Evolutionary conservation across 2,329 filamentous ascomycete genomes (phyloP).

Genomic region (Pseudocercospora crystallina): DNA sequence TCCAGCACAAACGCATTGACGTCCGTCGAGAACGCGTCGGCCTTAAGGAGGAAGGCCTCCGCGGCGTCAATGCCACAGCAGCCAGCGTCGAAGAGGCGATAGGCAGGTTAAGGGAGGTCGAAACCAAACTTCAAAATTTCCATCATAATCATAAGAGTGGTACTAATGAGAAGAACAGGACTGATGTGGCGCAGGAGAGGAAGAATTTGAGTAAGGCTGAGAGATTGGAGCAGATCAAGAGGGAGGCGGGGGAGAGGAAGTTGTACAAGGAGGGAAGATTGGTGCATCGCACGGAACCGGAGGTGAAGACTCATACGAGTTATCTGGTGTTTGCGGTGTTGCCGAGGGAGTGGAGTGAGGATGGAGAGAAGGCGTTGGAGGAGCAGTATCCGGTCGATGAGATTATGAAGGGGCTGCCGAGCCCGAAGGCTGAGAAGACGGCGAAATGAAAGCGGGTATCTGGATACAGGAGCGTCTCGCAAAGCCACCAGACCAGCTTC

Average conservation of each 20-base stretch:
- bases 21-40: constrained; percentile 80
- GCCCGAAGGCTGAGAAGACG: constrained; percentile 7
- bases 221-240: constrained; percentile 34
- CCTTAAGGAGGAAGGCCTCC: constrained; percentile 63
- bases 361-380: constrained; percentile 64
- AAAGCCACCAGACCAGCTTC: too few species aligned
- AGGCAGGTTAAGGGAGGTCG: constrained; percentile 68
- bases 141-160: constrained; percentile 42
- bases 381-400: constrained; percentile 24
- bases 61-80: constrained; percentile 68
- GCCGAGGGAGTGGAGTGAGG: constrained; percentile 80
- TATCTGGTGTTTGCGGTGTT: constrained; percentile 92
- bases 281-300: constrained; percentile 77
- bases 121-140: constrained; percentile 66
- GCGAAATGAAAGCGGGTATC: not conserved
- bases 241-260: constrained; percentile 47
- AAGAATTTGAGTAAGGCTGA: constrained; percentile 24
- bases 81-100: constrained; percentile 79
- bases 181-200: constrained; percentile 40
- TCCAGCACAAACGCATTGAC: constrained; percentile 75
- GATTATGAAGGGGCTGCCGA: constrained; percentile 16
- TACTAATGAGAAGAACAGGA: constrained; percentile 36
- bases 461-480: too few species aligned
- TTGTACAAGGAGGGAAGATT: constrained; percentile 74
- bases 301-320: constrained; percentile 95